Base-by-base conservation (phyloP, 768 basidiomycete genomes). In the Russula olivacea region DNA sequence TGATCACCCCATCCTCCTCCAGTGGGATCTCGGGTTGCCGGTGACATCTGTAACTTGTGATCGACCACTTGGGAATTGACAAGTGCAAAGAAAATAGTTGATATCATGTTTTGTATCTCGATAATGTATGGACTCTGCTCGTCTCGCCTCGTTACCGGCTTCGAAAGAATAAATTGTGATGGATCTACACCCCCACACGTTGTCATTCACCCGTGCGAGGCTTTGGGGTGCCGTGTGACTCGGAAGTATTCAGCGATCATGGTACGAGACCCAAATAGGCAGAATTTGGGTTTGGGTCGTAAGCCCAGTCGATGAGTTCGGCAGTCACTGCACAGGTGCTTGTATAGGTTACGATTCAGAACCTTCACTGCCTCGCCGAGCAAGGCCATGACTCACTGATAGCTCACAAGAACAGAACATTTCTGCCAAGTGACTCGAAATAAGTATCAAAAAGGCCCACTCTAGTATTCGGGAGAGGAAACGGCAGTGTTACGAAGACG, bases 1-100 rank as follows among this genome's bases (percentile, higher is more conserved):
- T 88, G 74, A 79, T 56, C 40, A 12, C n/a, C 11, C 40, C 28
- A 49, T 32, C 45, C 30, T 17, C 38, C 19, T 21, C 21, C 25
- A 52, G 21, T 36, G n/a, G 51, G 50, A 47, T 59, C 41, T 43
- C 23, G 21, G 41, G 34, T 55, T 55, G 53, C 19, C 23, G 4
- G 28, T 28, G 28, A 28, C 28, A 28, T 28, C 28, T 4, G 28
- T 28, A 28, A 28, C 4, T 28, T n/a, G 32, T 40, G n/a, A 30
- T 55, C 47, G 36, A 43, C 34, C 4, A 19, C 12, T 38, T 41
- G 49, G 49, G 38, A 56, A 50, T 8, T 28, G 28, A 55, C n/a
- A 57, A n/a, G n/a, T n/a, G n/a, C n/a, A n/a, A n/a, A n/a, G 21
- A 59, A 51, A 28, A 32, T 49, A 41, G 58, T 55, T 41, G 63